phyloP scores from a whole-genome alignment of 805 yeast species.

The Cyberlindnera meyerae region DNA sequence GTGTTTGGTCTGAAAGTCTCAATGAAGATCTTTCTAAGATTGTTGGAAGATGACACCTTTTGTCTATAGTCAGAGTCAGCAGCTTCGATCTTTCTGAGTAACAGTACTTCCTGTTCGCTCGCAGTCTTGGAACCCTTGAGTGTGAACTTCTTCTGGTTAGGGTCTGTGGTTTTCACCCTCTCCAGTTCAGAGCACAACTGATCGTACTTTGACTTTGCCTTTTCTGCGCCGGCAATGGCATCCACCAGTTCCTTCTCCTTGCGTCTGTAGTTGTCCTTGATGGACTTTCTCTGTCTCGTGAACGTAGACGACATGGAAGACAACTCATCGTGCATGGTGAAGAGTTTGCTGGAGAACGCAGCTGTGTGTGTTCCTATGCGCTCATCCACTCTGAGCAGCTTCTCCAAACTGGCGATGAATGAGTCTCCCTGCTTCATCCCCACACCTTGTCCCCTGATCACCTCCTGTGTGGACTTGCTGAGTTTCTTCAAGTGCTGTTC shows the following conservation, averaged over 20 bases:
- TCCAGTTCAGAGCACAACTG: constrained; percentile 85
- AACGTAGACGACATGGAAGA: constrained; percentile 64
- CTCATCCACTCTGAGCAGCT: constrained; percentile 74
- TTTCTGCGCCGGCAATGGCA: constrained; percentile 78
- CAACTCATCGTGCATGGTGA: constrained; percentile 82
- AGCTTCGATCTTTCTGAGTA: constrained; percentile 68
- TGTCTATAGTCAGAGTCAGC: constrained; percentile 86
- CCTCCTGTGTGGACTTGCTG: constrained; percentile 48
- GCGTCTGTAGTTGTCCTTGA: constrained; percentile 77
- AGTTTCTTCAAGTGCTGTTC: constrained; percentile 69
- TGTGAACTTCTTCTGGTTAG: constrained; percentile 75
- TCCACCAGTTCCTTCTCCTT: constrained; percentile 83
- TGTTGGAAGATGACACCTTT: constrained; percentile 67
- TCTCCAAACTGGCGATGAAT: constrained; percentile 60
- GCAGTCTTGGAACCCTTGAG: constrained; percentile 75
- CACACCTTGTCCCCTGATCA: constrained; percentile 36
- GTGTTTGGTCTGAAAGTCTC: constrained; percentile 72
- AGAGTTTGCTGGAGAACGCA: constrained; percentile 73
- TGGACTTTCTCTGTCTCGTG: constrained; percentile 63
- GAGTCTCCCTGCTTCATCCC: constrained; percentile 58
- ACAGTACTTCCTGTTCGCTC: constrained; percentile 84
- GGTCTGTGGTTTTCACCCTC: constrained; percentile 73
- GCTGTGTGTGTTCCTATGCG: constrained; percentile 64
- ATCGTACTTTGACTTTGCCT: constrained; percentile 75
- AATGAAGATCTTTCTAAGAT: constrained; percentile 67